Base-by-base conservation (phyloP, 176 grass and related monocot species). In the Puccinellia tenuiflora region DNA sequence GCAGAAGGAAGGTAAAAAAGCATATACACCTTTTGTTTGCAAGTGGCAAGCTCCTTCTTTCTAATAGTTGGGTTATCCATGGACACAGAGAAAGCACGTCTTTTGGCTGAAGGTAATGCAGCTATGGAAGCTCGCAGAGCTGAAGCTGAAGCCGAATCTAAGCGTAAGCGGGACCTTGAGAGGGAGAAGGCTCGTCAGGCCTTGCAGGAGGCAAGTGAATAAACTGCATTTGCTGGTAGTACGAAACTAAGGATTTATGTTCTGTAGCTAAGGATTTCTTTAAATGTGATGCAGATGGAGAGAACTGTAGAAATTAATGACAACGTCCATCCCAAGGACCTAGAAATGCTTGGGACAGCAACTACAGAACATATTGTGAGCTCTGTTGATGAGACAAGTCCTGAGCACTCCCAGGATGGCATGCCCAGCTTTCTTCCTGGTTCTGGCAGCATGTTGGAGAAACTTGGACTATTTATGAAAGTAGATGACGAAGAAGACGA, bases 391-490 rank as follows among this genome's bases (percentile, higher is more conserved):
- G 93, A 94, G 85, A 94, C 89, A 6, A 94, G 95, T 54, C 89
- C 93, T 25, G 89, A 86, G 33, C 84, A 67, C 46, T 94, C 93
- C 3, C 93, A 89, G 33, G 93, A 96, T 55, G 91, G 85, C 26
- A 87, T 99, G 70, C 90, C 80, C 0, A 59, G 83, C 78, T 94
- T 96, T 88, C 70, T 61, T 85, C 85, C 67, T n/a, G 91, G 89
- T 34, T 64, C 73, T 20, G 79, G 78, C 57, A 98, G 91, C 46
- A 89, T 93, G 3, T 87, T 98, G 78, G 87, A 96, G 74, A 91
- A 88, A 81, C 89, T 99, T n/a, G 97, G 97, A 52, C 78, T 99
- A 5, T 99, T 91, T 75, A 94, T 99, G 81, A 99, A 99, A 85
- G 69, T 45, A 25, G 93, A 99, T 15, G 96, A 93, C 1, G 96